Evolutionary conservation across 202 grass and related monocot species (phyloP).

Genomic region (Elaeis oleifera): DNA sequence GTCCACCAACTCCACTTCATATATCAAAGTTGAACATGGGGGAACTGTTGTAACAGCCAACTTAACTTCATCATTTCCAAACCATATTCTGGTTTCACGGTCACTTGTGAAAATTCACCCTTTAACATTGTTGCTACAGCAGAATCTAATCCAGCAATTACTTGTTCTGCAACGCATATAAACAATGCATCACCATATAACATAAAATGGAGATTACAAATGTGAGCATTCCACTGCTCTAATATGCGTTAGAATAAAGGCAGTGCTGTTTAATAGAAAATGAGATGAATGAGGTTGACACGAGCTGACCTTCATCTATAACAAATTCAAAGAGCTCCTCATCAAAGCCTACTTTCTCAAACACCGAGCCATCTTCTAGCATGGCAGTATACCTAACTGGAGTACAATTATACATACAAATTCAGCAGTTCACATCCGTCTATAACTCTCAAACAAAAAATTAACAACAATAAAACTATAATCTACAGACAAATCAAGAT

Average conservation of each 20-base stretch:
- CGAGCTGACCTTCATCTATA: conserved; percentile 31
- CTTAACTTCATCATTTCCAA: conserved; percentile 21
- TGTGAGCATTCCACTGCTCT: no score
- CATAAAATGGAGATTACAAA: no score
- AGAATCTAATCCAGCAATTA: conserved; percentile 29
- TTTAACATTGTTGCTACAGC: conserved; percentile 37
- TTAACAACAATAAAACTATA: no score
- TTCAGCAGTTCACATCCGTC: conserved; percentile 4
- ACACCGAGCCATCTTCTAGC: conserved; percentile 27
- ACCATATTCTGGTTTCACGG: conserved; percentile 28
- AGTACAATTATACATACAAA: not conserved
- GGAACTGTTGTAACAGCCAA: conserved; percentile 16
- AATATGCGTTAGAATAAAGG: no score
- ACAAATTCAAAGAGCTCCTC: conserved; percentile 30
- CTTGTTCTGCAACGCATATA: conserved; percentile 24
- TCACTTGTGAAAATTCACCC: conserved; percentile 32
- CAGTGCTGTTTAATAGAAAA: no score
- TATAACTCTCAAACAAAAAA: conserved; percentile 1
- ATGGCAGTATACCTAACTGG: conserved; percentile 30
- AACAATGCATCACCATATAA: no score
- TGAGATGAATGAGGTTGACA: not conserved
- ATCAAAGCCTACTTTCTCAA: conserved; percentile 39
- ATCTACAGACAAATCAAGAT: no score
- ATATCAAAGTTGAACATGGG: conserved; percentile 28
- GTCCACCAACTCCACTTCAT: conserved; percentile 34